A percentile compares a stretch with the other conserved stretches of the same genome.
Evolutionary conservation across 2,329 filamentous ascomycete genomes (phyloP).

Genomic region (Cladobotryum protrusum): DNA sequence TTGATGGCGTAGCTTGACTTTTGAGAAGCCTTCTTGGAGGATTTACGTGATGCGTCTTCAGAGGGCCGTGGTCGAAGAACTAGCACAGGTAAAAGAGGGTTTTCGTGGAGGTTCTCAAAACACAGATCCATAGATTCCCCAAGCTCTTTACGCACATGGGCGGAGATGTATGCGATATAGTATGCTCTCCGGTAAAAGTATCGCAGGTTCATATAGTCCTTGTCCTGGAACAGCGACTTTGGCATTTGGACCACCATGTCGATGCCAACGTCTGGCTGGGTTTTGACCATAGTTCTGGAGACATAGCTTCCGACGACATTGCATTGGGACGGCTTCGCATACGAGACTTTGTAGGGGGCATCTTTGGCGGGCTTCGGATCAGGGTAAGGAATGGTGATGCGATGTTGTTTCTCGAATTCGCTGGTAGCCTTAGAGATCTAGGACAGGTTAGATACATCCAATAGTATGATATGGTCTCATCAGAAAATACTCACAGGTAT

Average conservation of each 20-base stretch:
- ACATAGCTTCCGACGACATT: conserved; percentile 89
- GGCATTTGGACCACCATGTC: conserved; percentile 91
- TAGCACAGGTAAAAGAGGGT: conserved; percentile 67
- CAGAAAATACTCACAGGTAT: background rate
- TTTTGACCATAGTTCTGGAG: conserved; percentile 64
- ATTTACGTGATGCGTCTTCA: conserved; percentile 14
- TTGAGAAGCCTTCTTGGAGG: conserved; percentile 20
- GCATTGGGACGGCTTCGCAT: conserved; percentile 66
- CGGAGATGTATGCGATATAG: conserved; percentile 77
- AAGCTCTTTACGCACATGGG: conserved; percentile 56
- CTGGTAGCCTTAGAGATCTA: conserved; percentile 64
- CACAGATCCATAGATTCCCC: conserved; percentile 48
- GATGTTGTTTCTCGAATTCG: conserved; percentile 59
- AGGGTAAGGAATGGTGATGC: conserved; percentile 75
- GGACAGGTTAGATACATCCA: background rate
- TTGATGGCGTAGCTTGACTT: conserved; percentile 55
- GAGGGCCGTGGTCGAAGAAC: conserved; percentile 32
- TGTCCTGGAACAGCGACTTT: conserved; percentile 72
- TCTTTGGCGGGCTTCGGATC: conserved; percentile 70
- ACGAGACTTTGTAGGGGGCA: conserved; percentile 75
- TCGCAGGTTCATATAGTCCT: conserved; percentile 86
- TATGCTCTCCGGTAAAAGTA: conserved; percentile 95
- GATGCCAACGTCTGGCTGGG: conserved; percentile 52
- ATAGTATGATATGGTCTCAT: background rate
- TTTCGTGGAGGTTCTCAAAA: conserved; percentile 65